Conservation (phyloP, 2,329 filamentous ascomycete species). For the Venturia aucupariae region DNA sequence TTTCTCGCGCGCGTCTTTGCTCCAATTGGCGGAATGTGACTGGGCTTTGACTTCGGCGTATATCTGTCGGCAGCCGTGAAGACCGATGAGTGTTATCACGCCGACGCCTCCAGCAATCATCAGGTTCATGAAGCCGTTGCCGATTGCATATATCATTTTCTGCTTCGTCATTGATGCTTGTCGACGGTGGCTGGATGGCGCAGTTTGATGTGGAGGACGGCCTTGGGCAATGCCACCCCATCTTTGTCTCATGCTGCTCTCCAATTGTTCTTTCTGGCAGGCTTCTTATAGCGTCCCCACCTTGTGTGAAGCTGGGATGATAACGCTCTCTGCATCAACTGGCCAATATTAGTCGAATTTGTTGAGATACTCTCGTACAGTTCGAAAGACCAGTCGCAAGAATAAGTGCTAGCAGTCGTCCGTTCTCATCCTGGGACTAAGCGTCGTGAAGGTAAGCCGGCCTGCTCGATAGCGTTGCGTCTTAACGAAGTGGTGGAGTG, state of each 20-base stretch:
- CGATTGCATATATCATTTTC: background rate
- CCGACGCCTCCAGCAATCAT: background rate
- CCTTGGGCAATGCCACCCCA: constrained; percentile 72
- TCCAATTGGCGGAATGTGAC: background rate
- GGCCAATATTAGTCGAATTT: constrained; percentile 67
- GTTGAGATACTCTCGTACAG: constrained; percentile 78
- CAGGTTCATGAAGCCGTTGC: background rate
- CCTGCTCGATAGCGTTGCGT: background rate
- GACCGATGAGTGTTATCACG: background rate
- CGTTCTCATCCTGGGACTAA: constrained; percentile 10
- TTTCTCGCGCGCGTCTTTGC: background rate
- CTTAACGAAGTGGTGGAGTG: background rate
- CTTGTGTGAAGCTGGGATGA: constrained; percentile 42
- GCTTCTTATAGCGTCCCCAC: too few species aligned
- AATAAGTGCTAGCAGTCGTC: background rate
- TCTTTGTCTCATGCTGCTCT: constrained; percentile 68
- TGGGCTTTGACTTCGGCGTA: background rate
- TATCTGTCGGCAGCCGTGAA: background rate
- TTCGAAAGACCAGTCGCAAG: constrained; percentile 35
- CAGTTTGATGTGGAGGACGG: background rate
- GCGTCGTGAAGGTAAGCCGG: constrained; percentile 6
- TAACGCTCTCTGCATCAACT: constrained; percentile 95
- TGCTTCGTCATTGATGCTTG: background rate
- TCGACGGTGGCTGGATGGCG: background rate
- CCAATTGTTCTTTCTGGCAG: constrained; percentile 49